These are phyloP conservation scores for Diaporthe vaccinii DNA, from an alignment of 2,329 filamentous ascomycete species.

Conservation along the genomic window DNA sequence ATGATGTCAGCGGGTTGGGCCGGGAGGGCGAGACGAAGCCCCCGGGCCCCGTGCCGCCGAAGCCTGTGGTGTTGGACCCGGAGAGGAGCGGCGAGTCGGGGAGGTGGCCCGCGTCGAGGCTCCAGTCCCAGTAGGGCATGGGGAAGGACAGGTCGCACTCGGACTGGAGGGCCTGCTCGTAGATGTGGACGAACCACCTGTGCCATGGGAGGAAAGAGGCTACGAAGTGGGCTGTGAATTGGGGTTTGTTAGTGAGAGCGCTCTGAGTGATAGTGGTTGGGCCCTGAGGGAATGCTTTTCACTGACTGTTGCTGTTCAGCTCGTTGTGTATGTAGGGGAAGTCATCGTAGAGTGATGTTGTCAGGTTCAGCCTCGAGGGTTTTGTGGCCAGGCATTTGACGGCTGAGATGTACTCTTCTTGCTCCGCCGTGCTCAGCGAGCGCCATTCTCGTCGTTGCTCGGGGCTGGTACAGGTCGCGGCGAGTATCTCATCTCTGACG, in stretches of 20 bases:
- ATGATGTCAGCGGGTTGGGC: constrained; percentile 60
- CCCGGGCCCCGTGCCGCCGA: constrained; percentile 49
- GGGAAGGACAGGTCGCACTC: constrained; percentile 47
- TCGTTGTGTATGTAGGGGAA: constrained; percentile 50
- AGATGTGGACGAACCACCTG: constrained; percentile 49
- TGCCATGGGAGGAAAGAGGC: constrained; percentile 50
- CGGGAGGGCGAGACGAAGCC: constrained; percentile 57
- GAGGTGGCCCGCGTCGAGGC: constrained; percentile 52
- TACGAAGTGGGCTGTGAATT: constrained; percentile 45
- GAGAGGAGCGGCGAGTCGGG: constrained; percentile 52
- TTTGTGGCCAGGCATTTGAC: constrained; percentile 17
- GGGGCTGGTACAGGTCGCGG: neutral
- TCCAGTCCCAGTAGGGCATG: constrained; percentile 43
- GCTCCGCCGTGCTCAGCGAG: constrained; percentile 20
- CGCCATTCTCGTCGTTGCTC: constrained; percentile 20
- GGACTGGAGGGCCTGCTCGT: constrained; percentile 48
- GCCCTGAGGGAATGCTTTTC: too few species aligned
- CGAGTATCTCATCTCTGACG: neutral
- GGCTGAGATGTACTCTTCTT: constrained; percentile 18
- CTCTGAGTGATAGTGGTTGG: neutral
- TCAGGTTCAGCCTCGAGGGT: constrained; percentile 43
- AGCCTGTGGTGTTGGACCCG: neutral
- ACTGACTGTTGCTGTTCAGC: constrained; percentile 13
- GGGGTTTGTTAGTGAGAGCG: constrained; percentile 11
- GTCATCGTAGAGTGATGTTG: constrained; percentile 50